Conservation (phyloP, 345 rosid genomes). For the Pistacia vera region DNA sequence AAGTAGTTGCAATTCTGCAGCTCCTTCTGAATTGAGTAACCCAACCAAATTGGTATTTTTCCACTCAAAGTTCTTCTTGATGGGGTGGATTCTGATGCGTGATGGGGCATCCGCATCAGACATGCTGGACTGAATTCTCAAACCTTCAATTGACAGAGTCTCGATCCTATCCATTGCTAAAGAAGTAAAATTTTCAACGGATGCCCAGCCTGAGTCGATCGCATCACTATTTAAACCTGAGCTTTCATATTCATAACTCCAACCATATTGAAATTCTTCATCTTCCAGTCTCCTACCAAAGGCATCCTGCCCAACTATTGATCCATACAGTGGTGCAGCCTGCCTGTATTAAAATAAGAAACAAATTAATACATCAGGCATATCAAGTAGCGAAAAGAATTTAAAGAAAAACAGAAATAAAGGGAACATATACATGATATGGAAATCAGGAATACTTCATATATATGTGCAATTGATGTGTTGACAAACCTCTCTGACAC, state of each 20-base stretch:
- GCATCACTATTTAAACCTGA: conserved; percentile 13
- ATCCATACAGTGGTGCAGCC: conserved; percentile 11
- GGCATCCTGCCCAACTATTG: conserved; percentile 14
- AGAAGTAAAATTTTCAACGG: conserved; percentile 40
- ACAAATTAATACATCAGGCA: conserved; percentile 4
- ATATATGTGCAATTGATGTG: neutral
- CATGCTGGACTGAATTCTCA: conserved; percentile 70
- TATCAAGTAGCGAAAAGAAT: conserved; percentile 2
- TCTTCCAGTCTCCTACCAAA: conserved; percentile 18
- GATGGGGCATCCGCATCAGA: conserved; percentile 59
- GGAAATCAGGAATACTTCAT: neutral
- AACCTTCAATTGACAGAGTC: conserved; percentile 59
- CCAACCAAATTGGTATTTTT: conserved; percentile 15
- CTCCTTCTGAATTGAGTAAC: conserved; percentile 26
- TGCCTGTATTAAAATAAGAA: conserved; percentile 32
- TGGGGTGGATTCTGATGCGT: conserved; percentile 31
- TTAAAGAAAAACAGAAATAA: neutral
- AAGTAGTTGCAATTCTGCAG: conserved; percentile 15
- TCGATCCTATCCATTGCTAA: conserved; percentile 55
- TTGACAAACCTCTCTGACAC: conserved; percentile 39
- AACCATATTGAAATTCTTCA: conserved; percentile 15
- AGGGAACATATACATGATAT: neutral
- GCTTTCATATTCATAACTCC: conserved; percentile 12
- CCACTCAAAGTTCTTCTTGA: conserved; percentile 21
- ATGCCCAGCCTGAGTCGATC: conserved; percentile 28